These are phyloP conservation scores for Phialophora expanda DNA, from an alignment of 2,329 filamentous ascomycete genomes.

Conservation along the genomic window DNA sequence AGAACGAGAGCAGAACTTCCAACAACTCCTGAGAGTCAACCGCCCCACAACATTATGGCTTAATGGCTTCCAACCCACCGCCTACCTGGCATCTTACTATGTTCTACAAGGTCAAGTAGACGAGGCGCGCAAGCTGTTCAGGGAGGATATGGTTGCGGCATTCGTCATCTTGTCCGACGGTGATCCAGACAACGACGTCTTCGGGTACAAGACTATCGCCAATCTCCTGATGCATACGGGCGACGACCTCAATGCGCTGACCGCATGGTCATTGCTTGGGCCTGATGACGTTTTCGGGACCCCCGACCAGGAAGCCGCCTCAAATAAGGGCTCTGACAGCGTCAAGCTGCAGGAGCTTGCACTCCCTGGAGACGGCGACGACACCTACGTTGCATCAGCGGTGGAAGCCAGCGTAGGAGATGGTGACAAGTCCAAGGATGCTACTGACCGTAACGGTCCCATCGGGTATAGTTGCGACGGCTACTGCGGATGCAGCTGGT, in stretches of 20 bases:
- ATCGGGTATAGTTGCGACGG: constrained; percentile 28
- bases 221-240: constrained; percentile 37
- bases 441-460: neutral
- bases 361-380: neutral
- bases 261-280: constrained; percentile 41
- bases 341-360: neutral
- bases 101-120: neutral
- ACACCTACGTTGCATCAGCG: no score
- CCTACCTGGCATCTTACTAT: neutral
- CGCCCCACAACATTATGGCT: neutral
- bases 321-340: neutral
- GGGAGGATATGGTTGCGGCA: neutral
- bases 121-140: neutral
- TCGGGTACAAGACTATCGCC: constrained; percentile 39
- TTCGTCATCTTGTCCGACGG: constrained; percentile 10
- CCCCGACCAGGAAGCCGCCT: neutral
- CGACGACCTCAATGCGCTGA: constrained; percentile 41
- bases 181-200: constrained; percentile 41
- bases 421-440: neutral
- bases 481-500: constrained; percentile 27
- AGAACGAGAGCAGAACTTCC: constrained; percentile 1
- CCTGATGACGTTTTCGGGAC: constrained; percentile 26
- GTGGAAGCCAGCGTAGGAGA: neutral
- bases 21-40: constrained; percentile 8
- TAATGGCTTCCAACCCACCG: neutral